A percentile compares a stretch with the other conserved stretches of the same genome.
phyloP scores from a whole-genome alignment of 768 basidiomycete species.

The Suillus plorans region DNA sequence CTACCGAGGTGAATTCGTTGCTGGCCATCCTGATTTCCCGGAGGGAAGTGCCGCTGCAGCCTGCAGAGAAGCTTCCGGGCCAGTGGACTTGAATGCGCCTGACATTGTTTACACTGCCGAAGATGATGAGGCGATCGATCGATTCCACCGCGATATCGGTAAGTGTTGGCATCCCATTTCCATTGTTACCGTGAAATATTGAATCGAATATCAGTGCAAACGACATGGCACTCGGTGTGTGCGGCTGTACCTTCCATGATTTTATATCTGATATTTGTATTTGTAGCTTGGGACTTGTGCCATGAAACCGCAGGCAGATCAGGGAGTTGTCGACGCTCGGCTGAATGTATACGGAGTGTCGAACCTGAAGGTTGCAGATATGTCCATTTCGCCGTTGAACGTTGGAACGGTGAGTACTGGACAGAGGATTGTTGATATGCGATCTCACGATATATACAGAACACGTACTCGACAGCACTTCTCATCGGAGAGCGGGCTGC shows the following conservation, averaged over 20 bases:
- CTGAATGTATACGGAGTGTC: conserved; percentile 62
- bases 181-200: neutral
- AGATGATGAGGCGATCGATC: conserved; percentile 35
- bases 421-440: neutral
- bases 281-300: conserved; percentile 61
- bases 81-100: conserved; percentile 26
- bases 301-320: conserved; percentile 58
- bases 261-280: neutral
- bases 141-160: conserved; percentile 23
- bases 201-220: conserved; percentile 21
- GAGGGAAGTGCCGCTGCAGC: conserved; percentile 28
- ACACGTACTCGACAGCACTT: conserved; percentile 22
- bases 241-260: neutral
- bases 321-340: conserved; percentile 62
- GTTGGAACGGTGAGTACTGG: conserved; percentile 29
- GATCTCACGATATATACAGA: conserved; percentile 9
- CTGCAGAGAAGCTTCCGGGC: conserved; percentile 16
- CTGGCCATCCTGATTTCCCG: conserved; percentile 24
- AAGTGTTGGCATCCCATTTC: neutral
- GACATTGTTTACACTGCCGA: conserved; percentile 32
- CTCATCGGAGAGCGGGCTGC: conserved; percentile 29
- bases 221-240: conserved; percentile 34
- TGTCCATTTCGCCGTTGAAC: conserved; percentile 41
- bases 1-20: conserved; percentile 37
- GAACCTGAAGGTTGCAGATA: conserved; percentile 60